A percentile compares a stretch with the other conserved stretches of the same genome.
Evolutionary conservation across 495 filamentous ascomycete species (phyloP).

Genomic region (Penicillium nucicola): DNA sequence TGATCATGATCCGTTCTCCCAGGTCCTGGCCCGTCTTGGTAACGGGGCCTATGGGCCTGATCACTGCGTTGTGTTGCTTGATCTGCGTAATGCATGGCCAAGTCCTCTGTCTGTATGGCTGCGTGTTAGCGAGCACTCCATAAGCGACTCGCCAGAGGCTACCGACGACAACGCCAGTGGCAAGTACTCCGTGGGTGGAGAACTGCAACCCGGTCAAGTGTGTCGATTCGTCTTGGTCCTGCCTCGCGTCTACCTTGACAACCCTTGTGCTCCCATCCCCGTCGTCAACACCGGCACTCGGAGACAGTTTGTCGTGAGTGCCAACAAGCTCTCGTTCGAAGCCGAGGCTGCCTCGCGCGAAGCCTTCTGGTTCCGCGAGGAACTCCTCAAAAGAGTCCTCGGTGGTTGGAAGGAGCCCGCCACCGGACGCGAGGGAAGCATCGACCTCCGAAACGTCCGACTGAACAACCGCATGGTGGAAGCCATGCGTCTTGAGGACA

Average conservation of each 20-base stretch:
- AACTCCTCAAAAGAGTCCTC: constrained; percentile 66
- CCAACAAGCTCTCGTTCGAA: constrained; percentile 72
- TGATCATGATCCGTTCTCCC: constrained; percentile 34
- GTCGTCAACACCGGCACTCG: constrained; percentile 68
- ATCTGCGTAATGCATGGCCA: constrained; percentile 87
- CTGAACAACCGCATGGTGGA: constrained; percentile 79
- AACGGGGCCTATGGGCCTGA: constrained; percentile 48
- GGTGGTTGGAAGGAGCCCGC: constrained; percentile 69
- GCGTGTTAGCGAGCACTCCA: constrained; percentile 47
- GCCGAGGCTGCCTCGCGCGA: constrained; percentile 75
- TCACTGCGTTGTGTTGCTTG: constrained; percentile 76
- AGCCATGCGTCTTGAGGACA: constrained; percentile 74
- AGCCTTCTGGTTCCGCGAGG: constrained; percentile 90
- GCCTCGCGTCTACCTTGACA: constrained; percentile 69
- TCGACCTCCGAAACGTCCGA: constrained; percentile 72
- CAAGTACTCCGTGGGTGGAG: constrained; percentile 51
- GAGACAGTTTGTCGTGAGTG: constrained; percentile 86
- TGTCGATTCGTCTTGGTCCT: constrained; percentile 74
- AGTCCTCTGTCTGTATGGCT: constrained; percentile 59
- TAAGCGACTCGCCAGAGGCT: neutral
- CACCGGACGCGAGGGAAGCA: constrained; percentile 57
- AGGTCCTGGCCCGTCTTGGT: constrained; percentile 40
- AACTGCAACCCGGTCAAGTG: constrained; percentile 74
- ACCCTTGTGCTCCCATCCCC: constrained; percentile 76
- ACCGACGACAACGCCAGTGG: constrained; percentile 13